These are phyloP conservation scores for Trapa incisa DNA, from an alignment of 345 rosid species.

Conservation along the genomic window DNA sequence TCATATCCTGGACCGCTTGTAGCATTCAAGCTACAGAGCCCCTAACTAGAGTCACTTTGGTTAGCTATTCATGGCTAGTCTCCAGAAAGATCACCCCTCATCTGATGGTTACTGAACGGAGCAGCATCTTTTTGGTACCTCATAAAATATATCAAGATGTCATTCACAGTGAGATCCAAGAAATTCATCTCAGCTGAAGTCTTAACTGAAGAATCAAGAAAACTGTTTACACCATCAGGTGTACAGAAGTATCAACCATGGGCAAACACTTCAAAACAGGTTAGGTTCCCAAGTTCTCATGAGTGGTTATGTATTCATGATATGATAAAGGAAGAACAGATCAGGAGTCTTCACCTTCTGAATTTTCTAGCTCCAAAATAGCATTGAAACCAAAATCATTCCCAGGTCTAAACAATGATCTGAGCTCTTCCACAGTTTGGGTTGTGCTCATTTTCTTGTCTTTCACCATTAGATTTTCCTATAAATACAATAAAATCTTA, in stretches of 20 bases:
- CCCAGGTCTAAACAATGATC: conserved; percentile 37
- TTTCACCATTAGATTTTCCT: conserved; percentile 44
- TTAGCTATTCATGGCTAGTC: no score
- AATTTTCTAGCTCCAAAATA: conserved; percentile 29
- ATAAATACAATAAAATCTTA: conserved; percentile 1
- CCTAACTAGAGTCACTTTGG: no score
- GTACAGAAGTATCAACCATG: background rate
- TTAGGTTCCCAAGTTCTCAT: background rate
- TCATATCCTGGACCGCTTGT: no score
- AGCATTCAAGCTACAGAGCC: no score
- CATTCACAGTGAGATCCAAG: no score
- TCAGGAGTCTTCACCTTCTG: conserved; percentile 8
- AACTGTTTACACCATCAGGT: background rate
- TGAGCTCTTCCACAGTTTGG: conserved; percentile 41
- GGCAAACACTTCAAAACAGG: background rate
- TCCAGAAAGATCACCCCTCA: no score
- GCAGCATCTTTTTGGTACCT: no score
- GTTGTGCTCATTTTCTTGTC: conserved; percentile 43
- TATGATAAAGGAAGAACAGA: background rate
- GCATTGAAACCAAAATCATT: conserved; percentile 40
- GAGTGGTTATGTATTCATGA: background rate
- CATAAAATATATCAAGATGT: no score
- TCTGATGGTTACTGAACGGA: no score
- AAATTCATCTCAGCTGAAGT: no score
- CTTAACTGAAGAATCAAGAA: background rate